A percentile compares a stretch with the other conserved stretches of the same genome.
Conservation (phyloP, 169 alveolate species). For the Plasmodium coatneyi region DNA sequence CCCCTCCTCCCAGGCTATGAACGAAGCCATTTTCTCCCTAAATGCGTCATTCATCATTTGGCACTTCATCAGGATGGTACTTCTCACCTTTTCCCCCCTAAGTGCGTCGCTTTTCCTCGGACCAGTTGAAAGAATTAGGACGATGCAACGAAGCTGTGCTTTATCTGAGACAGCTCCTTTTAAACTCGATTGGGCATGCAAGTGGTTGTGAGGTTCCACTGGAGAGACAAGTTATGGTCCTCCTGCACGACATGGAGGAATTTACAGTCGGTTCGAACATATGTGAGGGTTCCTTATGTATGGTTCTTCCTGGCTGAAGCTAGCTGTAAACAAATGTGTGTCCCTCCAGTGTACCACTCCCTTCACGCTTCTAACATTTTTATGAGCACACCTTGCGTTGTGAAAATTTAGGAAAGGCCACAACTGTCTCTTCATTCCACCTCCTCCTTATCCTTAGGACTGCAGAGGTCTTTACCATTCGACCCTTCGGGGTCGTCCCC, state of each 20-base stretch:
- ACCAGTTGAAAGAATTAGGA: not conserved
- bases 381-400: not conserved
- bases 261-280: not conserved
- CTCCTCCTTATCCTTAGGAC: constrained; percentile 34
- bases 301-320: not conserved
- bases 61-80: not conserved
- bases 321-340: not conserved
- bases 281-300: not conserved
- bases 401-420: constrained; percentile 9
- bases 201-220: not conserved
- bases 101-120: not conserved
- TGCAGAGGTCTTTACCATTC: constrained; percentile 40
- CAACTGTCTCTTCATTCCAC: constrained; percentile 43
- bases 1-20: not conserved
- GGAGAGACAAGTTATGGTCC: not conserved
- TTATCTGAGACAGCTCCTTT: not conserved
- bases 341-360: not conserved
- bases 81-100: not conserved
- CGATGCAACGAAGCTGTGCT: not conserved
- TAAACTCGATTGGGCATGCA: not conserved
- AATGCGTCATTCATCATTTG: not conserved
- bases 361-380: not conserved
- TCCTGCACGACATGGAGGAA: not conserved
- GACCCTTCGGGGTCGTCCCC: constrained; percentile 1
- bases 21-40: not conserved